These are phyloP conservation scores for Aureobasidium subglaciale DNA, from an alignment of 2,329 filamentous ascomycete species.

Conservation along the genomic window DNA sequence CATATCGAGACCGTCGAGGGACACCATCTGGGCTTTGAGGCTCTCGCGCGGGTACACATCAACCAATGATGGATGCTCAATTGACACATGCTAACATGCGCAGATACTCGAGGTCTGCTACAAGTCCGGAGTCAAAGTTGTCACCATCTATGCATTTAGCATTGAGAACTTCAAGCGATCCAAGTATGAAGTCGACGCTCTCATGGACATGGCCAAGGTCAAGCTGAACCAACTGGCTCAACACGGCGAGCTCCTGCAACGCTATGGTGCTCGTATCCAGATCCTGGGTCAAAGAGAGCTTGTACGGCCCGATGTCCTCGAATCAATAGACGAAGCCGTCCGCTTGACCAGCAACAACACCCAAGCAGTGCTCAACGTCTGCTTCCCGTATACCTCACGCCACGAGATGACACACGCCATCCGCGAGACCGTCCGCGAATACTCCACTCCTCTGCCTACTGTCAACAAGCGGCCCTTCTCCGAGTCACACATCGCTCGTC, in stretches of 20 bases:
- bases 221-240: slow-evolving; percentile 88
- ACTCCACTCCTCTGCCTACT: slow-evolving; percentile 55
- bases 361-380: slow-evolving; percentile 75
- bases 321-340: slow-evolving; percentile 79
- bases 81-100: background rate
- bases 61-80: background rate
- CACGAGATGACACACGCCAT: slow-evolving; percentile 93
- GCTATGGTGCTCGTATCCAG: slow-evolving; percentile 81
- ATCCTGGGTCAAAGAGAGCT: slow-evolving; percentile 79
- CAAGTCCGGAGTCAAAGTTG: slow-evolving; percentile 91
- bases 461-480: slow-evolving; percentile 66
- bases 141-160: slow-evolving; percentile 96
- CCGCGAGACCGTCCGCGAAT: slow-evolving; percentile 79
- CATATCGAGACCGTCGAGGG: slow-evolving; percentile 95
- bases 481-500: slow-evolving; percentile 77
- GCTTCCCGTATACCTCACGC: slow-evolving; percentile 93
- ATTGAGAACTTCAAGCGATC: slow-evolving; percentile 99
- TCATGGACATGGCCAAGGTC: slow-evolving; percentile 97
- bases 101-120: slow-evolving; percentile 94
- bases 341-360: slow-evolving; percentile 82
- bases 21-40: slow-evolving; percentile 92
- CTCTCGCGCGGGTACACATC: slow-evolving; percentile 66
- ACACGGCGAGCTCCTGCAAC: slow-evolving; percentile 86
- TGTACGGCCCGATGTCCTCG: slow-evolving; percentile 78
- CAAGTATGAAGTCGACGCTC: slow-evolving; percentile 88